Base-by-base conservation (phyloP, 73 alveolate genomes). In the Paramecium pentaurelia region DNA sequence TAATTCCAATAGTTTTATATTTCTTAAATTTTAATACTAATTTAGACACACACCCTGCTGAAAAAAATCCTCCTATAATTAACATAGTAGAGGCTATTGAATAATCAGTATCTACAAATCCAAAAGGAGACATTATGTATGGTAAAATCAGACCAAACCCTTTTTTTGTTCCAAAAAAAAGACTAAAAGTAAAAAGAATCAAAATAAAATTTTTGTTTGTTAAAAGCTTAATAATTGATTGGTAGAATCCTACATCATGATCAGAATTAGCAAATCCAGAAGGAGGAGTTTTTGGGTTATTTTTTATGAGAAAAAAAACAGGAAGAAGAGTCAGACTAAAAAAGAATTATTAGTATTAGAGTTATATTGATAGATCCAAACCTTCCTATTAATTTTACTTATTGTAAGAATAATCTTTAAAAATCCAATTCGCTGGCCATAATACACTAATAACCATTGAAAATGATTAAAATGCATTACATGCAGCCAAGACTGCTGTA, bases 211-310 rank as follows among this genome's bases (percentile, higher is more conserved):
- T 80, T 80, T 80, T 80, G 34, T 45, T 80, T 10, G 25, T 42
- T 38, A 80, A 80, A 25, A 80, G 58, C 28, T 80, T 22, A 8
- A 20, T 27, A 2, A 80, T 22, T 27, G 91, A 34, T 4, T 80
- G 6, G 2, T 47, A 20, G 28, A 80, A 80, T 45, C 64, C 51
- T 4, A 80, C 58, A 47, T 80, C 75, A n/a, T 45, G 49, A 80
- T 80, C 91, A 25, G 58, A 40, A 22, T 49, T 49, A 44, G 91
- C 91, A 80, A 80, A 80, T 16, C 91, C 91, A 8, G 91, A 80
- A 3, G 91, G 91, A 0, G 91, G 91, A 6, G 71, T 80, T 25
- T 34, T 34, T 18, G 91, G 77, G 10, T 80, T 45, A 47, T 47
- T 80, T 45, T 18, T 40, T 45, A 80, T 8, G 2, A 80, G 16